A percentile compares a stretch with the other conserved stretches of the same genome.
Evolutionary conservation across 2,329 filamentous ascomycete genomes (phyloP).

Genomic region (Penicillium sp.): DNA sequence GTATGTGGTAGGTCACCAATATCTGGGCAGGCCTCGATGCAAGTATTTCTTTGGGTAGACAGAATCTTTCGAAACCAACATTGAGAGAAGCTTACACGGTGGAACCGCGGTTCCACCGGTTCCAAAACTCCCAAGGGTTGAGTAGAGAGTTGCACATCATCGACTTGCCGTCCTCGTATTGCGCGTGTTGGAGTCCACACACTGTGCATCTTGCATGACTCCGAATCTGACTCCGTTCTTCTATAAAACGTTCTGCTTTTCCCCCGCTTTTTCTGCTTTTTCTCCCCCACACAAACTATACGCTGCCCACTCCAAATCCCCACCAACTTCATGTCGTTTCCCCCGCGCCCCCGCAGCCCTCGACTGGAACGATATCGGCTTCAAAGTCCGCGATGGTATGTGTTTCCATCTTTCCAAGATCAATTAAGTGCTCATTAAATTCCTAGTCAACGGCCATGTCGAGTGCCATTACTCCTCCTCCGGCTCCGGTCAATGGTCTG

Average conservation of each 20-base stretch:
- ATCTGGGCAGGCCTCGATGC: too few relatives aligned
- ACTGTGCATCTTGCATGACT: background rate
- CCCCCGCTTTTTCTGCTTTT: background rate
- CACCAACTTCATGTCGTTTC: slow-evolving; percentile 17
- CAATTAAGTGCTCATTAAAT: background rate
- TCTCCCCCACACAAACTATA: background rate
- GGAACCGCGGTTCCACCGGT: too few relatives aligned
- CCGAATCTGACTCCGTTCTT: background rate
- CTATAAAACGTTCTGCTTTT: background rate
- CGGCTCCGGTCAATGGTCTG: slow-evolving; percentile 70
- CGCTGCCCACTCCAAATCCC: slow-evolving; percentile 20
- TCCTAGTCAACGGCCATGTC: slow-evolving; percentile 81
- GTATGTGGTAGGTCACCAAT: too few relatives aligned
- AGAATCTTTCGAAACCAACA: too few relatives aligned
- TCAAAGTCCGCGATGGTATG: slow-evolving; percentile 83
- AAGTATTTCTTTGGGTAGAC: too few relatives aligned
- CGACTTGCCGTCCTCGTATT: background rate
- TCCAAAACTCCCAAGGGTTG: background rate
- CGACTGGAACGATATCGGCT: slow-evolving; percentile 91
- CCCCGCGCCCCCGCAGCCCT: slow-evolving; percentile 30
- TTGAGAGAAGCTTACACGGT: too few relatives aligned
- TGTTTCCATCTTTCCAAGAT: background rate
- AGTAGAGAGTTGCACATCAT: background rate
- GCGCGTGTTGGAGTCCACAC: background rate
- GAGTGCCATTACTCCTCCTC: slow-evolving; percentile 77